Percentiles rank a stretch among this genome's conserved stretches.
These are phyloP conservation scores for Termitomyces sp. DNA, from an alignment of 768 basidiomycete genomes.

Conservation along the genomic window DNA sequence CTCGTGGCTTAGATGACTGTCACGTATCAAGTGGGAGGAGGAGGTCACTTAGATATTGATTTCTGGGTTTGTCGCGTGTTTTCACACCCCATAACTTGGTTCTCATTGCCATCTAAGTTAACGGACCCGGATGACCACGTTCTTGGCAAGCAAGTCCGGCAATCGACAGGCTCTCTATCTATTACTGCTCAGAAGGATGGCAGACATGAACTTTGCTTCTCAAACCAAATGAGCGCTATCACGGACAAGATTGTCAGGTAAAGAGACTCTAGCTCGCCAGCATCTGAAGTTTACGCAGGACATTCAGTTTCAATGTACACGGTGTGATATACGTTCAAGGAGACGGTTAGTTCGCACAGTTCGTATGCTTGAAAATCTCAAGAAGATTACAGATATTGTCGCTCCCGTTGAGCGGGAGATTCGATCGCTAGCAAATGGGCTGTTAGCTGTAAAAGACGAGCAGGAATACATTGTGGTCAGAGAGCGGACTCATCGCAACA, in stretches of 20 bases:
- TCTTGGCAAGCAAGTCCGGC: slow-evolving; percentile 75
- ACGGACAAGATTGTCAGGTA: slow-evolving; percentile 95
- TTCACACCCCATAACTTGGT: not conserved
- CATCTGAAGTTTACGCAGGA: not conserved
- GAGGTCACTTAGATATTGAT: slow-evolving; percentile 95
- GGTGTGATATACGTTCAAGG: slow-evolving; percentile 92
- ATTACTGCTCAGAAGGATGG: slow-evolving; percentile 88
- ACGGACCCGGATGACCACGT: slow-evolving; percentile 65
- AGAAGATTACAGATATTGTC: slow-evolving; percentile 51
- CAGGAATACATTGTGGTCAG: slow-evolving; percentile 98
- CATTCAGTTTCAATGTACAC: slow-evolving; percentile 90
- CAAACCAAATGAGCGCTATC: slow-evolving; percentile 96
- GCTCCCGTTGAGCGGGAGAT: slow-evolving; percentile 98
- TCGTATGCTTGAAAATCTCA: not conserved
- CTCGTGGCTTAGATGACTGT: slow-evolving; percentile 80
- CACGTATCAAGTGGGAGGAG: slow-evolving; percentile 97
- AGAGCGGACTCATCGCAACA: slow-evolving; percentile 90
- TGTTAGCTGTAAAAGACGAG: slow-evolving; percentile 93
- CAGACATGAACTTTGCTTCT: slow-evolving; percentile 94
- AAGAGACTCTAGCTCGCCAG: slow-evolving; percentile 13
- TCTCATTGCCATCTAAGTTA: slow-evolving; percentile 44
- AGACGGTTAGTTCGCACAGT: slow-evolving; percentile 53
- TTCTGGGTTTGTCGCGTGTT: slow-evolving; percentile 66
- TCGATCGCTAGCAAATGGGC: slow-evolving; percentile 70
- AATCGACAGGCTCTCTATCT: slow-evolving; percentile 84